Conservation (phyloP, 139 green algal genomes). For the Ettlia oleoabundans region DNA sequence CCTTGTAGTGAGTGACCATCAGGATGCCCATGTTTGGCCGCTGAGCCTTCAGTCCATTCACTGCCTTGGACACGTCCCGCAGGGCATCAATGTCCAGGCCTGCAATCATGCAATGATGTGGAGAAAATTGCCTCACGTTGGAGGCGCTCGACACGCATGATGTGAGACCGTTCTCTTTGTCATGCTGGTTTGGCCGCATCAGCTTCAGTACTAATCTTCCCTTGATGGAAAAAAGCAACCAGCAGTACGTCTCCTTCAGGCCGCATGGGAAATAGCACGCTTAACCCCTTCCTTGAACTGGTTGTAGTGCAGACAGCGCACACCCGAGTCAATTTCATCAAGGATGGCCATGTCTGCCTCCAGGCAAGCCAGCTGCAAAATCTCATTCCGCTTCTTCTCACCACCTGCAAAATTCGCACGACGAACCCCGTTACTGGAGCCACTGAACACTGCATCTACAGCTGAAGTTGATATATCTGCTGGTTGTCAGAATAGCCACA, state of each 20-base stretch:
- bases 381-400: conserved; percentile 99
- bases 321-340: conserved; percentile 85
- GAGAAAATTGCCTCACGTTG: too few relatives aligned
- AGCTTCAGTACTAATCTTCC: too few relatives aligned
- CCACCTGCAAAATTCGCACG: conserved; percentile 76
- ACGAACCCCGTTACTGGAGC: too few relatives aligned
- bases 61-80: conserved; percentile 78
- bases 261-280: background rate
- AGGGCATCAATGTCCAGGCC: conserved; percentile 97
- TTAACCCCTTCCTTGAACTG: too few relatives aligned
- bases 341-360: conserved; percentile 89
- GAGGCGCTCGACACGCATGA: too few relatives aligned
- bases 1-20: conserved; percentile 99
- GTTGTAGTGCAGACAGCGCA: too few relatives aligned
- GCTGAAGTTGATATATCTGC: too few relatives aligned
- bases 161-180: too few relatives aligned
- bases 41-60: conserved; percentile 72
- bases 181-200: too few relatives aligned
- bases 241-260: too few relatives aligned
- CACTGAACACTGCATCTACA: too few relatives aligned
- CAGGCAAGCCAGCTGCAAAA: conserved; percentile 92
- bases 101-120: background rate
- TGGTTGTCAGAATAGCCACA: background rate
- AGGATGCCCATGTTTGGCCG: conserved; percentile 78
- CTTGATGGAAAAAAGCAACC: too few relatives aligned